Percentiles rank a stretch among this genome's conserved stretches.
Conservation (phyloP, 331 rosid species). For the Rosa hybrid region DNA sequence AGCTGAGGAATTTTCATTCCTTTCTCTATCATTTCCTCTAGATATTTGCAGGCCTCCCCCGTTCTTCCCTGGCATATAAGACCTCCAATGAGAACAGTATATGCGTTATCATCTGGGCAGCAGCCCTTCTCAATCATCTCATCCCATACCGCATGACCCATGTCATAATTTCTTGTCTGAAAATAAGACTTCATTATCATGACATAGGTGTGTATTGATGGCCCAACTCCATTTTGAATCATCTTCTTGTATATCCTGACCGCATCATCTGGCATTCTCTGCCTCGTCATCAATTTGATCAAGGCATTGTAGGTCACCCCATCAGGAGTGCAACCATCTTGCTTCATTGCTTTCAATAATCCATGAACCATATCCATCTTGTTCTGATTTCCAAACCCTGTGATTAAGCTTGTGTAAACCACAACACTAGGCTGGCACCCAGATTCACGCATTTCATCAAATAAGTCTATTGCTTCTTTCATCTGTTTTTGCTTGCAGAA, state of each 20-base stretch:
- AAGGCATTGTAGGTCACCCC: conserved; percentile 71
- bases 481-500: conserved; percentile 69
- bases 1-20: conserved; percentile 94
- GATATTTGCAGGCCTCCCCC: conserved; percentile 63
- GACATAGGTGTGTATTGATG: conserved; percentile 77
- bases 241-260: conserved; percentile 68
- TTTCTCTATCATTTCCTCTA: conserved; percentile 80
- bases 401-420: conserved; percentile 67
- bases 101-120: conserved; percentile 80
- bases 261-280: conserved; percentile 76
- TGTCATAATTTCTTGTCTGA: conserved; percentile 58
- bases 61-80: conserved; percentile 70
- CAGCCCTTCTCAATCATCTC: conserved; percentile 66
- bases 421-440: conserved; percentile 65
- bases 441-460: conserved; percentile 55
- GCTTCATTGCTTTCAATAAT: conserved; percentile 64
- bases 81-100: conserved; percentile 71
- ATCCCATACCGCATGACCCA: conserved; percentile 61
- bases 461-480: conserved; percentile 64
- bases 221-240: conserved; percentile 57
- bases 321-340: conserved; percentile 63
- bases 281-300: conserved; percentile 71
- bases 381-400: conserved; percentile 81
- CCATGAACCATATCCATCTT: conserved; percentile 64
- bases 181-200: conserved; percentile 88